Percentiles rank a stretch among this genome's conserved stretches.
These are phyloP conservation scores for Euphorbia schlechtendalii DNA, from an alignment of 441 rosid genomes.

Conservation along the genomic window DNA sequence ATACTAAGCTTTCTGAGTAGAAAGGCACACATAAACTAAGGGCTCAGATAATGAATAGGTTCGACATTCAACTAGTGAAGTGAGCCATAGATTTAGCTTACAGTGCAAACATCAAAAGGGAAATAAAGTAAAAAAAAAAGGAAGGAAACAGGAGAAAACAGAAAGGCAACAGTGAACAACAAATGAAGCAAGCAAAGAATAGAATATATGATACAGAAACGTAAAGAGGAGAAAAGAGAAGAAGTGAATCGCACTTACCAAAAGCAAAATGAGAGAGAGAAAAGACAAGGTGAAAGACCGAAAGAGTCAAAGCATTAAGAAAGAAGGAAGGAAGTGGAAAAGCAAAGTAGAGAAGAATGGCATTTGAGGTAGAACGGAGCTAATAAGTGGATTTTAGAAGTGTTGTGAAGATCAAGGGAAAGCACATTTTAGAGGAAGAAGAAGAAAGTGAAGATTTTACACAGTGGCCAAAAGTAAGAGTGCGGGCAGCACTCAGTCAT, in stretches of 20 bases:
- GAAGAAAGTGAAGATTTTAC: no score
- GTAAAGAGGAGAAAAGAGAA: conserved; percentile 4
- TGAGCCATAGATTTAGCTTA: neutral
- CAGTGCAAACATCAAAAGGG: conserved; percentile 1
- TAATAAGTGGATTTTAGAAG: neutral
- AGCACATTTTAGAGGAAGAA: neutral
- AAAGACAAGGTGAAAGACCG: neutral
- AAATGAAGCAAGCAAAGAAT: neutral
- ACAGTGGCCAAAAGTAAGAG: no score
- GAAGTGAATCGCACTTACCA: neutral
- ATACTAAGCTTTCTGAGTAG: neutral
- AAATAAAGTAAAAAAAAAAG: no score
- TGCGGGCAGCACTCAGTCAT: no score
- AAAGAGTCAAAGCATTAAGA: conserved; percentile 6
- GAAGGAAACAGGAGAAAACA: neutral
- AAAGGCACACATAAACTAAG: neutral
- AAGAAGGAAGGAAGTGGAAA: neutral
- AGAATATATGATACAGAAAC: neutral
- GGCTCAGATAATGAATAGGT: conserved; percentile 5
- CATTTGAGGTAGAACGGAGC: neutral
- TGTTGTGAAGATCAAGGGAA: neutral
- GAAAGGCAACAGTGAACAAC: neutral
- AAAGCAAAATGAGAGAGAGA: neutral
- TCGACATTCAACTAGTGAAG: conserved; percentile 6
- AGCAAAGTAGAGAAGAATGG: neutral